Base-by-base conservation (phyloP, 306 rosid species). In the Macrotyloma uniflorum region DNA sequence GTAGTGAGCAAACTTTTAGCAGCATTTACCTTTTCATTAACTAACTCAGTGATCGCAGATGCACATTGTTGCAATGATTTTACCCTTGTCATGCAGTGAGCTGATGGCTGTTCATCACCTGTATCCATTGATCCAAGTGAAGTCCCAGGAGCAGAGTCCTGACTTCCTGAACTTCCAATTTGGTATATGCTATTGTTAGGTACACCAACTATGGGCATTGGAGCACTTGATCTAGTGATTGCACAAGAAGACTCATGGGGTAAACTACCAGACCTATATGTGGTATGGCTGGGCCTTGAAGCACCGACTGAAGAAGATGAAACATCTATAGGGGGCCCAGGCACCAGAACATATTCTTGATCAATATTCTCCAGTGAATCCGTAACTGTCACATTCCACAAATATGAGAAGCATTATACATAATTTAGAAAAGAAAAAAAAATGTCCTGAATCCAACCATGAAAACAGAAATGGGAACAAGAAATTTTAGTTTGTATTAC, bases 311-410 rank as follows among this genome's bases (percentile, higher is more conserved):
- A 91, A 80, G 94, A 75, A 58, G 91, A 89, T 19, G 97, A 82
- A 78, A 79, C 83, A 65, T 96, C 98, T 74, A 90, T 75, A 33
- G 96, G 89, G 68, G 92, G 90, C 10, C 97, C 99, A 75, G 93
- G 88, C 64, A 96, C 99, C 55, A 96, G 87, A 80, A 96, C 98
- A 87, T 96, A 96, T 81, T 96, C 99, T 90, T 93, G 99, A 86
- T 91, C 99, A 67, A 91, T 90, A 74, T 85, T 86, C 75, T 90
- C 96, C 49, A 89, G 83, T 1, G 96, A 86, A 83, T 96, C 98
- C 4, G 79, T 73, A 80, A 89, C 98, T 90, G 91, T 68, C 30
- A 70, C 72, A 87, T 53, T 79, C 63, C 79, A 81, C 70, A 55
- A 80, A 33, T 67, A 85, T 23, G 63, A 47, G 78, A 57, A 51